phyloP scores from a whole-genome alignment of 2,329 filamentous ascomycete genomes.

The Alternaria incomplexa region DNA sequence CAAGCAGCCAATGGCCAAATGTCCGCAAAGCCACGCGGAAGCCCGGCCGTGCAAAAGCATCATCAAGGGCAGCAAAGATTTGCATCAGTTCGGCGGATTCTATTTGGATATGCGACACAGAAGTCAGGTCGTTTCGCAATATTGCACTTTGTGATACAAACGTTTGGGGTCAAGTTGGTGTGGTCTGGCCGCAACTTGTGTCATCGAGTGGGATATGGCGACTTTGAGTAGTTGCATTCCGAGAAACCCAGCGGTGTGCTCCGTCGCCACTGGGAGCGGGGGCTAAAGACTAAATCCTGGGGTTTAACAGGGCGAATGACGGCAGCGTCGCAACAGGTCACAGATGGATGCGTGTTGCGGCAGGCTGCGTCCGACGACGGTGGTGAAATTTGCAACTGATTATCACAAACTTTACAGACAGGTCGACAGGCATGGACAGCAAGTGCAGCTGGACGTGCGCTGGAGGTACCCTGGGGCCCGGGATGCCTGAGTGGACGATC shows the following conservation, averaged over 20 bases:
- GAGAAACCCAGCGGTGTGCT: conserved; percentile 33
- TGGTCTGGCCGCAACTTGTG: neutral
- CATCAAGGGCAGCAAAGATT: neutral
- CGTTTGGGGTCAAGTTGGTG: neutral
- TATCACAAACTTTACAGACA: conserved; percentile 25
- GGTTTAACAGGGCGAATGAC: conserved; percentile 20
- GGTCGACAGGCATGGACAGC: conserved; percentile 20
- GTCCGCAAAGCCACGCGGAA: conserved; percentile 2
- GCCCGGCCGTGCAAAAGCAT: conserved; percentile 10
- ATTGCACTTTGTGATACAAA: neutral
- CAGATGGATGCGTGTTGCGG: conserved; percentile 30
- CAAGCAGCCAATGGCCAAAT: conserved; percentile 1
- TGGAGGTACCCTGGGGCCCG: conserved; percentile 16
- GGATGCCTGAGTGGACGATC: conserved; percentile 10
- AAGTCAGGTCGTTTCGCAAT: neutral
- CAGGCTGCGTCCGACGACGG: conserved; percentile 22
- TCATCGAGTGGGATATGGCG: neutral
- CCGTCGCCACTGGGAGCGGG: conserved; percentile 30
- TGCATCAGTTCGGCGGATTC: neutral
- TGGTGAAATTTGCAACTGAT: conserved; percentile 5
- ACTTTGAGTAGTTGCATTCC: conserved; percentile 27
- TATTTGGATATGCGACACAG: neutral
- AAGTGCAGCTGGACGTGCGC: conserved; percentile 8
- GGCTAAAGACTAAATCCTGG: conserved; percentile 27
- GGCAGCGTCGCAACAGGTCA: conserved; percentile 9